Evolutionary conservation across 1,284 basidiomycete species (phyloP), one percentile per base, ranked within the genome.

Genomic region (Coniophora puteana): DNA sequence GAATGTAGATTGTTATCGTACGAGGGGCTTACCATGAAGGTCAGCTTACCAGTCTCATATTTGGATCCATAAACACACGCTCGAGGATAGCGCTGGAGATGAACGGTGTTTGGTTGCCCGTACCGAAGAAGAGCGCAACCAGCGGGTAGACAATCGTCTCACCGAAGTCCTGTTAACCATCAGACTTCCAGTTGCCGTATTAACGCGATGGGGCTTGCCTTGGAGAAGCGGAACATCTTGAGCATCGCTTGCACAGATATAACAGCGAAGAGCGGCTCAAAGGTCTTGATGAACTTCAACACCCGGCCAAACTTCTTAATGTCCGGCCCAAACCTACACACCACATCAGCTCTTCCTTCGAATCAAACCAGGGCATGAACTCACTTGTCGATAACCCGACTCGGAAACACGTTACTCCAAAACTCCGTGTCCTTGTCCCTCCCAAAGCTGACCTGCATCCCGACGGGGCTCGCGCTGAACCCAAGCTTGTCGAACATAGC

Each of bases 371-470:
- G 12, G n/a, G 10, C 16, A n/a, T 36, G 22, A 23, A 40, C 41
- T 18, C 61, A 65, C 48, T 71, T 67, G 33, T 76, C 64, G 16
- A 69, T 67, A 16, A 81, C 66, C 29, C 69, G 52, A 31, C 76
- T 76, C 4, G 80, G 79, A 56, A 79, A 83, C 40, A 80, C 69
- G 52, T 83, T 83, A 40, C 74, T 73, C 80, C 80, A 85, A 53
- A 83, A 83, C 38, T 70, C 62, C n/a, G 62, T 55, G 47, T 69
- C 66, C 41, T 66, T 68, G 41, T 71, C 78, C 45, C 76, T 76
- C 29, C 80, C 78, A 53, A 83, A 83, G 38, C 74, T 77, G 17
- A 82, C 78, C 54, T 82, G 78, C 60, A 83, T 72, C 23, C 71
- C 76, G 34, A 83, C 77, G 41, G 73, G 69, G 17, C 63, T 63